Percentiles rank a stretch among this genome's conserved stretches.
Conservation (phyloP, 305 asterid species). For the Salvia sclarea region DNA sequence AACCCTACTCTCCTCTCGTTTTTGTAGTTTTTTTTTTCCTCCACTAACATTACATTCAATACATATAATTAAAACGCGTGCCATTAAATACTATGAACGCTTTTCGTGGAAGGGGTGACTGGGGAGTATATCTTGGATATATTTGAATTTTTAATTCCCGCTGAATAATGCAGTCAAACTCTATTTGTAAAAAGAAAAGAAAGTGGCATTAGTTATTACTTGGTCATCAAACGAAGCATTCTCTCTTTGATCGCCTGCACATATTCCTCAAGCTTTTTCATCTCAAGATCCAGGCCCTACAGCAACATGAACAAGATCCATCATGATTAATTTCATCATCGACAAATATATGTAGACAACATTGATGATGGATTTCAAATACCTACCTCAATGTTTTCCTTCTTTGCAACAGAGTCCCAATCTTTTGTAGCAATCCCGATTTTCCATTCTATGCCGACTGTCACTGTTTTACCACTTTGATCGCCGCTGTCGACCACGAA, state of each 20-base stretch:
- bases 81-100: too few species aligned
- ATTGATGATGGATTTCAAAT: neutral
- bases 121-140: too few species aligned
- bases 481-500: constrained; percentile 28
- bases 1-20: too few species aligned
- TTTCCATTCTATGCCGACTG: constrained; percentile 52
- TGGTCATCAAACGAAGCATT: constrained; percentile 31
- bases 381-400: constrained; percentile 55
- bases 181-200: too few species aligned
- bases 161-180: too few species aligned
- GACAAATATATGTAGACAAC: neutral
- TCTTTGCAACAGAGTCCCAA: constrained; percentile 53
- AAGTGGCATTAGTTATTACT: neutral
- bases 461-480: constrained; percentile 29
- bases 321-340: neutral
- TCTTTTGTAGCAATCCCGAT: constrained; percentile 53
- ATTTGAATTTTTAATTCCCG: too few species aligned
- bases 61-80: too few species aligned
- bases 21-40: too few species aligned
- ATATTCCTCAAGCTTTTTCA: constrained; percentile 47
- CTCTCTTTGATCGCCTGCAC: constrained; percentile 39
- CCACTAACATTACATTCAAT: too few species aligned
- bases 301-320: neutral
- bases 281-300: constrained; percentile 65
- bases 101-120: too few species aligned